Base-by-base conservation (phyloP, 2,329 filamentous ascomycete genomes). In the Colletotrichum chrysophilum region DNA sequence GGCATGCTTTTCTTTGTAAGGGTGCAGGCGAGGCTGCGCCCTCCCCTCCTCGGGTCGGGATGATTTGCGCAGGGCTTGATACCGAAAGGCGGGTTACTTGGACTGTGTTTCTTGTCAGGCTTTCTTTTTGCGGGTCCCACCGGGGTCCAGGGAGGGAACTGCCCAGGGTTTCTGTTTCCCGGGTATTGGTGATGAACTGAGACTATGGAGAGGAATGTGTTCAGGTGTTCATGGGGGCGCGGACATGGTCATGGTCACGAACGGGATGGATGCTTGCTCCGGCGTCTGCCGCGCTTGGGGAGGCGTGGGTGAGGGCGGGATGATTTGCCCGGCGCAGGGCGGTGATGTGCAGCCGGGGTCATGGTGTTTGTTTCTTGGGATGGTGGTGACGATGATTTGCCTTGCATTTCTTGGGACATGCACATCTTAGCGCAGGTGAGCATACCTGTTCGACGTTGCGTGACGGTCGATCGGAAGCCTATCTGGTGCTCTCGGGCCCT, bases 41-140 rank as follows among this genome's bases (percentile, higher is more conserved):
- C 34, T 28, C 43, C 34, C 36, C 55, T 26, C 30, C 18, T 52
- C 72, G 18, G 9, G 72, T 73, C 34, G 26, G 70, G 64, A 26
- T 43, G 69, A 75, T 75, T 64, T 64, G 64, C 62, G 64, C 56
- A 28, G 56, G 55, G 73, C 32, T 58, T 7, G 56, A 56, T 75
- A 58, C 69, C 70, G 73, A 73, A 70, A 68, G 24, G 18, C 21
- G n/a, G 12, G n/a, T 30, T 36, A 21, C 14, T 26, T 64, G 21
- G 43, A 52, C 43, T 52, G 43, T 52, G 43, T 52, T 52, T 71
- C 48, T 66, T 56, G 38, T 18, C 52, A 32, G 32, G 52, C 55
- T 60, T 61, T 48, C 66, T 69, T 61, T 58, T 68, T n/a, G 48
- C 32, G 28, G 48, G 28, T 18, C 30, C 26, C 30, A 7, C 56